These are phyloP conservation scores for Botryobasidium botryosum DNA, from an alignment of 768 basidiomycete species.

Conservation along the genomic window DNA sequence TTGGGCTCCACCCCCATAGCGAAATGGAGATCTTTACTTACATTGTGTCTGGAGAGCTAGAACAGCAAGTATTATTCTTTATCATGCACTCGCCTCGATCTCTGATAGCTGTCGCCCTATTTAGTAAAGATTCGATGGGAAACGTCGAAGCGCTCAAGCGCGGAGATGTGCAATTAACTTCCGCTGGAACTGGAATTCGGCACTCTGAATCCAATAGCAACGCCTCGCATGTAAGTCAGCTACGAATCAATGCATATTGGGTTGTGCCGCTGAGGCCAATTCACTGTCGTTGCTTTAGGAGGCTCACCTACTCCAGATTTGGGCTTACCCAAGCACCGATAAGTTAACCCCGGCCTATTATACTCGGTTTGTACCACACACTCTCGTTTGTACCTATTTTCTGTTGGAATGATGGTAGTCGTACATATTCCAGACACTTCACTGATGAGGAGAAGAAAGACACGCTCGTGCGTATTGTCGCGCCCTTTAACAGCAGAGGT, in stretches of 20 bases:
- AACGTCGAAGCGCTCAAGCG: conserved; percentile 79
- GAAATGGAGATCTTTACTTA: conserved; percentile 91
- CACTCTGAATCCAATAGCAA: conserved; percentile 55
- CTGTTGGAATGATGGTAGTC: not conserved
- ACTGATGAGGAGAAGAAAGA: conserved; percentile 67
- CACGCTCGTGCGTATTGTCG: conserved; percentile 57
- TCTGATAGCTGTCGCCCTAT: conserved; percentile 2
- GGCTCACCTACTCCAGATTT: conserved; percentile 54
- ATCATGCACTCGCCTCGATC: not conserved
- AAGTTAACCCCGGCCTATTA: conserved; percentile 63
- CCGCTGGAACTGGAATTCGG: conserved; percentile 78
- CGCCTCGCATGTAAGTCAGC: conserved; percentile 17
- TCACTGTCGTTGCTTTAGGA: not conserved
- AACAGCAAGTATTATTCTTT: conserved; percentile 40
- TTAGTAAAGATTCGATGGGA: conserved; percentile 77
- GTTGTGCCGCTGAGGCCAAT: too few relatives aligned
- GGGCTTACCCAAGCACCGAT: conserved; percentile 35
- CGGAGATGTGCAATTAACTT: conserved; percentile 82
- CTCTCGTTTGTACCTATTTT: not conserved
- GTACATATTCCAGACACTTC: conserved; percentile 39
- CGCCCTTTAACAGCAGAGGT: conserved; percentile 41
- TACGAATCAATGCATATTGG: conserved; percentile 1
- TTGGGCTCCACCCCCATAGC: conserved; percentile 68
- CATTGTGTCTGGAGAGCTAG: conserved; percentile 56
- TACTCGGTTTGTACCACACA: conserved; percentile 35